Evolutionary conservation across 768 basidiomycete species (phyloP), one percentile per base, ranked within the genome.

Genomic region (Pseudohyphozyma bogoriensis): DNA sequence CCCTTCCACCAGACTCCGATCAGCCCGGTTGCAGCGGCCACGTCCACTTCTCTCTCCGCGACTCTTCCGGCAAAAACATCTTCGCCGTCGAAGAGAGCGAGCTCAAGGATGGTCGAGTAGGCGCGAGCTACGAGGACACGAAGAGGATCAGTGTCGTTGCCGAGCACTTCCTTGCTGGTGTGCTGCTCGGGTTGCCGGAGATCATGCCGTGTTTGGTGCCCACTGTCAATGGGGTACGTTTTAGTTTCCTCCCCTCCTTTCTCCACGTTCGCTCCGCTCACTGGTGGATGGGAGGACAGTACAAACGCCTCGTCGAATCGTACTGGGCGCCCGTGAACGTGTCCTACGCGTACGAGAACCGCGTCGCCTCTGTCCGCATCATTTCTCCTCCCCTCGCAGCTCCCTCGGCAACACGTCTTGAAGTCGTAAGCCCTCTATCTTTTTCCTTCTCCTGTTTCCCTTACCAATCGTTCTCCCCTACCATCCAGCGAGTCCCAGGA

Each of bases 11-110:
- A 15, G 64, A 71, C 54, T 53, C 55, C 11, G 67, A 95, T 87
- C 81, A 96, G 65, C 92, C 95, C 37, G 95, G 95, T 4, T 92
- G 89, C 72, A 91, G 89, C 65, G 95, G 93, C 4, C 95, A 99
- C 73, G 85, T 87, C 3, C 95, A 99, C 70, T 87, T 96, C 52
- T 93, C 89, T 0, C 74, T 99, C 37, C 80, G 84, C 52, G 81
- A 88, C 65, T 68, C 36, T 70, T 77, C 20, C 22, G 91, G 89
- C 3, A 78, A 73, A 61, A 97, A 91, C 71, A 70, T 87, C 10
- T 99, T 99, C 68, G 86, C 89, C 1, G 76, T 86, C 22, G 75
- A 80, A 0, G 78, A 85, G 4, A 73, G 77, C 1, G 83, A 90
- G 58, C 69, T 81, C 31, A 74, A 81, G 59, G 72, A 73, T 5